phyloP scores from a whole-genome alignment of 768 basidiomycete species.

The Leccinum pellstonianum region DNA sequence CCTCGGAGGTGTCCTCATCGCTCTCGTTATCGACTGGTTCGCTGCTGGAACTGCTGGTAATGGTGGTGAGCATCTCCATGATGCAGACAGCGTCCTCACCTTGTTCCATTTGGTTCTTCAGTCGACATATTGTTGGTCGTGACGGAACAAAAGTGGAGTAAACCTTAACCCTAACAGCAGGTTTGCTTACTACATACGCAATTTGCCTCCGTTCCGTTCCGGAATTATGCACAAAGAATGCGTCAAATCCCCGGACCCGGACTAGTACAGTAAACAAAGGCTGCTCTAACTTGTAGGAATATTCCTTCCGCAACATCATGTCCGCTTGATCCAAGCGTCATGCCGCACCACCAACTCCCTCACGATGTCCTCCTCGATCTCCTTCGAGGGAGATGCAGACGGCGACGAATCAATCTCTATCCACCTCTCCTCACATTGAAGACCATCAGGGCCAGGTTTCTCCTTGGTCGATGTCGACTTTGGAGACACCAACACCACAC shows the following conservation, averaged over 20 bases:
- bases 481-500: conserved; percentile 87
- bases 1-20: conserved; percentile 47
- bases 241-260: too few relatives aligned
- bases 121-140: conserved; percentile 13
- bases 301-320: background rate
- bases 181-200: background rate
- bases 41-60: conserved; percentile 5
- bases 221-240: too few relatives aligned
- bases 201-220: background rate
- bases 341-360: conserved; percentile 74
- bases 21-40: conserved; percentile 13
- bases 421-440: conserved; percentile 58
- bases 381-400: conserved; percentile 43
- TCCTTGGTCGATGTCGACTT: conserved; percentile 18
- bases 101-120: conserved; percentile 8
- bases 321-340: conserved; percentile 55
- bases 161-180: conserved; percentile 17
- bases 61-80: conserved; percentile 6
- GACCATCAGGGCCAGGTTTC: conserved; percentile 18
- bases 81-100: conserved; percentile 12
- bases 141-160: conserved; percentile 3
- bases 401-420: conserved; percentile 53
- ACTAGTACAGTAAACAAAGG: background rate
- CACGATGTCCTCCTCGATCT: conserved; percentile 94
- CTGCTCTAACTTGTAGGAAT: background rate